These are phyloP conservation scores for Otatea glauca DNA, from an alignment of 176 grass and related monocot species.

Conservation along the genomic window DNA sequence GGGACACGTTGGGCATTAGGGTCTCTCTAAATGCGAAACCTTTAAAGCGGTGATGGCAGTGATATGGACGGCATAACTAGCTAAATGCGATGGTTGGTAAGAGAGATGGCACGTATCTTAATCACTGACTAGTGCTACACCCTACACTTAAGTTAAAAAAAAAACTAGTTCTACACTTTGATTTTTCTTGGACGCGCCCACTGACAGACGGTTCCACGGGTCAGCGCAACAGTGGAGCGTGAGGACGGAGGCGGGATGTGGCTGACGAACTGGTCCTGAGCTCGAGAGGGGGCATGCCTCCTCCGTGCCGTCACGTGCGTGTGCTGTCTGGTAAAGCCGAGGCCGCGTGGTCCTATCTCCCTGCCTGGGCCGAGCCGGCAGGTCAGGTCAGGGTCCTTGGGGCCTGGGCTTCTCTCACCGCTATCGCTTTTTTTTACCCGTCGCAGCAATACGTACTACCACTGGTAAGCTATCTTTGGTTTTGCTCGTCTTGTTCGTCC, in stretches of 20 bases:
- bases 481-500: background rate
- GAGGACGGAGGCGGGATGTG: background rate
- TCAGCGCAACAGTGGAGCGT: background rate
- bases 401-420: background rate
- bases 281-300: constrained; percentile 38
- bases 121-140: too few species aligned
- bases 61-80: too few species aligned
- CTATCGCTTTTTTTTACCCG: background rate
- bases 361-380: background rate
- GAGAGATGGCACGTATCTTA: too few species aligned
- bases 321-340: constrained; percentile 24
- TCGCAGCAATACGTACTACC: too few species aligned
- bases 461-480: too few species aligned
- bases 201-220: background rate
- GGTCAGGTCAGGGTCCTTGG: background rate
- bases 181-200: background rate
- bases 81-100: too few species aligned
- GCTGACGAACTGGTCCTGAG: background rate
- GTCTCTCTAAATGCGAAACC: too few species aligned
- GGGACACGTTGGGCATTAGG: too few species aligned
- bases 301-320: constrained; percentile 44
- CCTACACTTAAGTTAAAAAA: too few species aligned
- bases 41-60: too few species aligned
- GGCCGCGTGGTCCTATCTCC: background rate
- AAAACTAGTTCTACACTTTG: background rate